Percentiles rank a stretch among this genome's conserved stretches.
Conservation (phyloP, 768 basidiomycete species). For the Lepiota brunneoincarnata region DNA sequence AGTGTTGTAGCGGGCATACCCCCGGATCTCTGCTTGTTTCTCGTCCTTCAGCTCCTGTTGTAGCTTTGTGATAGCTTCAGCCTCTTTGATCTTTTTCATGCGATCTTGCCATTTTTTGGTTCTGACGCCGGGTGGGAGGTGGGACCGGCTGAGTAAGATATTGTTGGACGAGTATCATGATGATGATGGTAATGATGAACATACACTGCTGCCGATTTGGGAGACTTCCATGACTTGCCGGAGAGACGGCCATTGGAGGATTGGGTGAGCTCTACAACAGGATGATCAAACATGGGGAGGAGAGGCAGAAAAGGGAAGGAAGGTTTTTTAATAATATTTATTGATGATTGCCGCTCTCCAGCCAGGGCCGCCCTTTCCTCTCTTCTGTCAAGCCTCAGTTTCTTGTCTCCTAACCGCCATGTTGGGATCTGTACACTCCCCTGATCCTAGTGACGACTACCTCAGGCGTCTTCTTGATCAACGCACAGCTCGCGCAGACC, state of each 20-base stretch:
- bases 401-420: constrained; percentile 23
- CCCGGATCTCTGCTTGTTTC: constrained; percentile 62
- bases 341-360: background rate
- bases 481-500: constrained; percentile 47
- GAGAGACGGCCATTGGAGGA: constrained; percentile 67
- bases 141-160: constrained; percentile 53
- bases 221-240: constrained; percentile 65
- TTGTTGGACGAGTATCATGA: constrained; percentile 3
- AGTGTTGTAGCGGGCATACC: constrained; percentile 48
- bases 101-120: constrained; percentile 66
- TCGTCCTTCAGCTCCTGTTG: constrained; percentile 74
- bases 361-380: background rate
- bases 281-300: constrained; percentile 10
- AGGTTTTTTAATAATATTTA: background rate
- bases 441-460: constrained; percentile 44
- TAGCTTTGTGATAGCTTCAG: constrained; percentile 70
- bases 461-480: constrained; percentile 52
- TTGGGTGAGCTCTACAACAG: constrained; percentile 40
- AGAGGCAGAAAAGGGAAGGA: background rate
- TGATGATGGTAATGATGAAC: constrained; percentile 14
- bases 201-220: constrained; percentile 51
- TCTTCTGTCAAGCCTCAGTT: background rate
- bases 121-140: constrained; percentile 62
- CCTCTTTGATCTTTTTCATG: constrained; percentile 65
- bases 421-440: constrained; percentile 38